Conservation (phyloP, 148 eudicot species). For the Silene uniflora region DNA sequence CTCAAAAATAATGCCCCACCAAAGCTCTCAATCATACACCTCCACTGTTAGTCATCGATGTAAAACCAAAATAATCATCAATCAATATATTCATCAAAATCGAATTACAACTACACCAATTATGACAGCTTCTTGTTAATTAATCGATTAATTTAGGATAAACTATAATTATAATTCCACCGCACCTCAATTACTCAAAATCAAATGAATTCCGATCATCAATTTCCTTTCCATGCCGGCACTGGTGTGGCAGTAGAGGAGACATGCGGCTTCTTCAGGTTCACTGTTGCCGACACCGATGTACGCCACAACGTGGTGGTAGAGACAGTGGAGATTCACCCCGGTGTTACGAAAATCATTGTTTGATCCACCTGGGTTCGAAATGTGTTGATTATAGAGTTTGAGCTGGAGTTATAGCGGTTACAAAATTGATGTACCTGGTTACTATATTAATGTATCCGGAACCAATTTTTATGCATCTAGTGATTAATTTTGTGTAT, state of each 20-base stretch:
- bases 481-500: too few relatives aligned
- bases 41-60: too few relatives aligned
- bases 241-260: constrained; percentile 65
- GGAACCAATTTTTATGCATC: too few relatives aligned
- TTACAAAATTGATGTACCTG: too few relatives aligned
- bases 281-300: constrained; percentile 55
- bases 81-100: too few relatives aligned
- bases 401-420: constrained; percentile 83
- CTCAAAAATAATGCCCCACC: too few relatives aligned
- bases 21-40: too few relatives aligned
- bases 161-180: neutral
- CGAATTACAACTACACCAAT: too few relatives aligned
- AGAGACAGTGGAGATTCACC: constrained; percentile 59
- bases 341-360: constrained; percentile 85
- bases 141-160: too few relatives aligned
- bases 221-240: constrained; percentile 53
- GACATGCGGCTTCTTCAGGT: constrained; percentile 45
- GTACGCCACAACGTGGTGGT: constrained; percentile 46
- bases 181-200: neutral
- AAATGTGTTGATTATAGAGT: constrained; percentile 31
- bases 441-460: too few relatives aligned
- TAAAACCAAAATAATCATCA: too few relatives aligned
- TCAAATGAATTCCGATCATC: neutral
- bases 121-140: too few relatives aligned
- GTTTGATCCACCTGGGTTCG: constrained; percentile 33